Evolutionary conservation across 441 rosid species (phyloP).

Genomic region (Populus hybrid): DNA sequence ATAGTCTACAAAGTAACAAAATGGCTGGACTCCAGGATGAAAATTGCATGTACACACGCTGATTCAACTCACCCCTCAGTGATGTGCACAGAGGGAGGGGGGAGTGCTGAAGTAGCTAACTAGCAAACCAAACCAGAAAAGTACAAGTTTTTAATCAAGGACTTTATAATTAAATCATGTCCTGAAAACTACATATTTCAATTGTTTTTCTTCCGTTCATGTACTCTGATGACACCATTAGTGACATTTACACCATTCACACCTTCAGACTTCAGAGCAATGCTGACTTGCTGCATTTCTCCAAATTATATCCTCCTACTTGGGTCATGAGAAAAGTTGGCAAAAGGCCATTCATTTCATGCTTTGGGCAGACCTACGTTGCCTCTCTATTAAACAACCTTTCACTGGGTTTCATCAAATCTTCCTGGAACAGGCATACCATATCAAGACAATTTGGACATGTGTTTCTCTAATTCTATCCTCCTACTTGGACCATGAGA

Average conservation of each 20-base stretch:
- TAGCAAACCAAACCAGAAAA: background rate
- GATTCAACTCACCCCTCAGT: background rate
- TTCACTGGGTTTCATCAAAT: no score
- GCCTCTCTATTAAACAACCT: background rate
- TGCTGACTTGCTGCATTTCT: background rate
- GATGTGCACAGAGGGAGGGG: background rate
- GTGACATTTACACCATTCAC: background rate
- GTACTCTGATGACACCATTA: background rate
- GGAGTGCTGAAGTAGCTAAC: background rate
- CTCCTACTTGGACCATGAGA: no score
- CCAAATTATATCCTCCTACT: background rate
- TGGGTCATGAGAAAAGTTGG: background rate
- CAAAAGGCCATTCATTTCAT: background rate
- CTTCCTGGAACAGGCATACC: no score
- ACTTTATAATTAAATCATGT: background rate
- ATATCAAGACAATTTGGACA: no score
- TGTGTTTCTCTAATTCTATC: no score
- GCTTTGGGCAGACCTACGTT: background rate
- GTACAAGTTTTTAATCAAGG: background rate
- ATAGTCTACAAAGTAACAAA: background rate
- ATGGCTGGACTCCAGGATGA: background rate
- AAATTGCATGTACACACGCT: background rate
- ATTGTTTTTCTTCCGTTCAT: background rate
- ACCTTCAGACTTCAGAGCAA: conserved; percentile 1
- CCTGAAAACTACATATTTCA: conserved; percentile 3